Conservation (phyloP, 495 filamentous ascomycete species). For the Astrothelium macrocarpum region DNA sequence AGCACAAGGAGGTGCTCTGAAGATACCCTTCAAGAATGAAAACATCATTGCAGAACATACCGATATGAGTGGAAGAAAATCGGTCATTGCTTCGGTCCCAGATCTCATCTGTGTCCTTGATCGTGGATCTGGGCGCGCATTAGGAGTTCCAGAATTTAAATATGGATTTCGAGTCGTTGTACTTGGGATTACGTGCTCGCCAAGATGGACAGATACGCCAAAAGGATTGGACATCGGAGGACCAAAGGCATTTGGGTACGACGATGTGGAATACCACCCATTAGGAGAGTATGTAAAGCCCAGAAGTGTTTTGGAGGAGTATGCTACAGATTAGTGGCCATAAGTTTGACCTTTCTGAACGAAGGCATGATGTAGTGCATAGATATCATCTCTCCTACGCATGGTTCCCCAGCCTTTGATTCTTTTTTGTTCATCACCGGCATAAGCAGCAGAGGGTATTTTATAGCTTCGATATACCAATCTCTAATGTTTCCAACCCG, state of each 20-base stretch:
- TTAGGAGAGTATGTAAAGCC: constrained; percentile 42
- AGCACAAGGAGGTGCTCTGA: constrained; percentile 32
- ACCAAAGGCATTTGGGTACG: constrained; percentile 42
- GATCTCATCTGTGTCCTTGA: constrained; percentile 55
- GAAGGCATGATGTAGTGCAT: too few species aligned
- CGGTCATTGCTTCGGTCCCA: constrained; percentile 47
- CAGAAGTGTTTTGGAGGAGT: constrained; percentile 46
- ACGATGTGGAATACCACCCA: constrained; percentile 40
- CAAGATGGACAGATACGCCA: constrained; percentile 44
- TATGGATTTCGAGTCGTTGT: constrained; percentile 51
- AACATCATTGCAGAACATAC: constrained; percentile 46
- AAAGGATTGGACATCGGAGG: constrained; percentile 44
- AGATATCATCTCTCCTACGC: too few species aligned
- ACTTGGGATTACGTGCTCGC: constrained; percentile 47
- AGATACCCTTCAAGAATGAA: constrained; percentile 58
- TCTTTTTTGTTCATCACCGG: too few species aligned
- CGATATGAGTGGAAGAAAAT: constrained; percentile 31
- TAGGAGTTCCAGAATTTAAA: constrained; percentile 53
- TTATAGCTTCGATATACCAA: too few species aligned
- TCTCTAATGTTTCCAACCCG: too few species aligned
- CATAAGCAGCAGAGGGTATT: too few species aligned
- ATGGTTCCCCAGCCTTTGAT: too few species aligned
- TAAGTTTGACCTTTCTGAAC: not conserved
- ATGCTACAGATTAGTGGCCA: constrained; percentile 6
- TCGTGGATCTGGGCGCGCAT: constrained; percentile 46